These are phyloP conservation scores for Pisolithus tinctorius DNA, from an alignment of 768 basidiomycete species.

Conservation along the genomic window DNA sequence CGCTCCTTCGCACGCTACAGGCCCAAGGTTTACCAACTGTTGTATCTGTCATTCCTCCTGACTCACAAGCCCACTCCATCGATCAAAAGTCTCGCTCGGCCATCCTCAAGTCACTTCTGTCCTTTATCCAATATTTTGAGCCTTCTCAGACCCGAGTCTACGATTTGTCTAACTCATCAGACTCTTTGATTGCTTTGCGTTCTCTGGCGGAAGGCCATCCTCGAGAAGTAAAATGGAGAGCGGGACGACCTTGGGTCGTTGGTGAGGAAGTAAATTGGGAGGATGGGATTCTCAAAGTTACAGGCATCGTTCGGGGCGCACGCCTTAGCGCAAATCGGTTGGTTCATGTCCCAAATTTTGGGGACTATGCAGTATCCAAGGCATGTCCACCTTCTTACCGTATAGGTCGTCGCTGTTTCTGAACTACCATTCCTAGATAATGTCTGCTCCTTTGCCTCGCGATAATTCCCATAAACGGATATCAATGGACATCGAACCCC, in stretches of 20 bases:
- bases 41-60: slow-evolving; percentile 63
- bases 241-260: slow-evolving; percentile 70
- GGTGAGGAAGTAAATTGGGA: slow-evolving; percentile 60
- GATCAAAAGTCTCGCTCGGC: slow-evolving; percentile 60
- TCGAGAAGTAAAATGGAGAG: slow-evolving; percentile 72
- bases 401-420: not conserved
- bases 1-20: slow-evolving; percentile 79
- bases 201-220: slow-evolving; percentile 83
- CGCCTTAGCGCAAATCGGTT: slow-evolving; percentile 73
- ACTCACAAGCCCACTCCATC: slow-evolving; percentile 34
- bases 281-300: slow-evolving; percentile 64
- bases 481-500: slow-evolving; percentile 65
- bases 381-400: slow-evolving; percentile 33
- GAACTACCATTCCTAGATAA: slow-evolving; percentile 43
- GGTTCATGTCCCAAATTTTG: slow-evolving; percentile 80
- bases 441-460: slow-evolving; percentile 48
- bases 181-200: slow-evolving; percentile 66
- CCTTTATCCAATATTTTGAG: slow-evolving; percentile 93
- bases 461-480: slow-evolving; percentile 28
- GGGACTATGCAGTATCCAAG: slow-evolving; percentile 82
- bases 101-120: slow-evolving; percentile 81
- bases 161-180: slow-evolving; percentile 59
- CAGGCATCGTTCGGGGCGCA: slow-evolving; percentile 79
- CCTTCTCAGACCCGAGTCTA: slow-evolving; percentile 73
- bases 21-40: slow-evolving; percentile 86